Base-by-base conservation (phyloP, 331 rosid genomes). In the Cydonia oblonga region DNA sequence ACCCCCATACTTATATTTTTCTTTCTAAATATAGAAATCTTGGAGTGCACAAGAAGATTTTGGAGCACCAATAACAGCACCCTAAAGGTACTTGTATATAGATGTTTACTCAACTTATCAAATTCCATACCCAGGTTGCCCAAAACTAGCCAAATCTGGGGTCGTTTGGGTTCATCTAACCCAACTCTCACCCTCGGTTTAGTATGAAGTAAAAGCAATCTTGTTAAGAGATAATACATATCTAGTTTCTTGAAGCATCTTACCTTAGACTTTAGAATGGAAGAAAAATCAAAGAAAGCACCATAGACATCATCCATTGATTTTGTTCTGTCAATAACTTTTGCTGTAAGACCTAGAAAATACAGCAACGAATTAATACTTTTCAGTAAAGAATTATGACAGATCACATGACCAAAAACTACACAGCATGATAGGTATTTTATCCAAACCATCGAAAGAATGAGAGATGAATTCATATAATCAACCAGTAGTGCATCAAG, bases 241-340 rank as follows among this genome's bases (percentile, higher is more conserved):
- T 63, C 75, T 63, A 32, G 68, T 52, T 28, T 53, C 12, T 26
- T 57, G 69, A 40, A 68, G 30, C 22, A 65, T 58, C 81, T 53
- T 89, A 91, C 98, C 98, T 95, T 95, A 59, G 86, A 81, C 81
- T 89, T 84, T 59, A 95, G 57, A 83, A 88, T 68, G 64, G 81
- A 82, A 64, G 98, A 83, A 78, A 95, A 95, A 83, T 95, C 98
- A 78, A 74, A 86, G 90, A 95, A 95, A 76, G 97, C 91, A 64
- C 90, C 90, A 64, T 95, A 95, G 85, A 95, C 96, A 71, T 95
- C 98, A 40, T 89, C 84, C 73, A 88, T 86, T 19, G 90, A 88
- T 69, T 84, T 84, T 52, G 98, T 95, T 77, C 87, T 89, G 78
- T 91, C 87, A 79, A 95, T 88, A 73, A 95, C 81, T 83, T 95